Conservation (phyloP, 176 grass and related monocot genomes). For the Typha latifolia region DNA sequence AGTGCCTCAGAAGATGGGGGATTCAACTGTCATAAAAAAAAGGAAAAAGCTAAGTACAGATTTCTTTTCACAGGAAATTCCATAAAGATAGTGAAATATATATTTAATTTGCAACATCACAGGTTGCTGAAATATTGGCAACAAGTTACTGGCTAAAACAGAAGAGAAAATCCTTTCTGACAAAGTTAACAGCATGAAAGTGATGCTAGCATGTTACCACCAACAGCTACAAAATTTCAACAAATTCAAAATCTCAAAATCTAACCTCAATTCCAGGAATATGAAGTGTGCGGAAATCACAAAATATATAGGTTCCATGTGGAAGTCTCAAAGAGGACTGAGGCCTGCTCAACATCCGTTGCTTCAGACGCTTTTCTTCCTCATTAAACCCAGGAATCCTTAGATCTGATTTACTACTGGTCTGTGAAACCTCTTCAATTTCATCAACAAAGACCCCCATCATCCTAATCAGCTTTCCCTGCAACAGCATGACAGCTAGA, state of each 20-base stretch:
- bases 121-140: too few relatives aligned
- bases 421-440: constrained; percentile 84
- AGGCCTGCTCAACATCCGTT: constrained; percentile 31
- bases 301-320: constrained; percentile 72
- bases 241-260: constrained; percentile 2
- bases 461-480: constrained; percentile 80
- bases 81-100: background rate
- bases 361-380: constrained; percentile 70
- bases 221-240: background rate
- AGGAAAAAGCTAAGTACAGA: constrained; percentile 13
- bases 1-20: constrained; percentile 78
- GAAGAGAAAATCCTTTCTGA: background rate
- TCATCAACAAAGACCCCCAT: constrained; percentile 91
- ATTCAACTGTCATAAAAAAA: constrained; percentile 39
- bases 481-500: background rate
- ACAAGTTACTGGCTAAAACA: too few relatives aligned
- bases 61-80: background rate
- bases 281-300: constrained; percentile 70
- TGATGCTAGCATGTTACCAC: too few relatives aligned
- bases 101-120: background rate
- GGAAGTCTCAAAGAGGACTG: constrained; percentile 71
- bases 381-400: constrained; percentile 92
- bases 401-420: constrained; percentile 41
- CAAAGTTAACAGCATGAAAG: too few relatives aligned
- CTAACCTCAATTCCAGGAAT: constrained; percentile 75